phyloP scores from a whole-genome alignment of 352 stramenopile species.

The Globisporangium irregulare region DNA sequence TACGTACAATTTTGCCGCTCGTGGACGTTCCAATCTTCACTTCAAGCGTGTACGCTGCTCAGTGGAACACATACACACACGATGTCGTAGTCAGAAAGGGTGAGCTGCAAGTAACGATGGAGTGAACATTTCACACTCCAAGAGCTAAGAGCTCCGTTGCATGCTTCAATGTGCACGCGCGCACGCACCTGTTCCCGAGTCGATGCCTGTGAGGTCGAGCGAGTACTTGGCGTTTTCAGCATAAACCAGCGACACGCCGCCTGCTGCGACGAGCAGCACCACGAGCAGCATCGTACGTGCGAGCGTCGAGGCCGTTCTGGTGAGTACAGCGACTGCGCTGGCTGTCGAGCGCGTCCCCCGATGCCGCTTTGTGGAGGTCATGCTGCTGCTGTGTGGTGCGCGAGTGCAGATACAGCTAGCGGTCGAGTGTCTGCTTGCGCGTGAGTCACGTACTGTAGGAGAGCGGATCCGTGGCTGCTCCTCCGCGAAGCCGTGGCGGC shows the following conservation, averaged over 20 bases:
- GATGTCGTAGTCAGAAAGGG: background rate
- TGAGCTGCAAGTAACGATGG: background rate
- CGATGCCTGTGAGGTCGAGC: conserved; percentile 32
- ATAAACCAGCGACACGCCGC: background rate
- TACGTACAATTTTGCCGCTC: conserved; percentile 18
- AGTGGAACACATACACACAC: conserved; percentile 2
- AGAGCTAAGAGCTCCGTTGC: background rate
- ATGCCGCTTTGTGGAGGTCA: background rate
- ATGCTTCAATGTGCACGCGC: background rate
- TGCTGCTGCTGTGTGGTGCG: background rate
- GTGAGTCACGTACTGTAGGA: background rate
- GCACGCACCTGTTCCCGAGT: conserved; percentile 27
- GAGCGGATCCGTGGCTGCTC: background rate
- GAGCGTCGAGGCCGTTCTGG: background rate
- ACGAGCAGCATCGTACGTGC: background rate
- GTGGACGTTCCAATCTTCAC: conserved; percentile 28
- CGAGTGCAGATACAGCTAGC: conserved; percentile 5
- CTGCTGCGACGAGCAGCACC: conserved; percentile 1
- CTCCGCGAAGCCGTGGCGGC: background rate
- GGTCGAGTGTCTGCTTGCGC: background rate
- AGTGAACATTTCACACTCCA: background rate
- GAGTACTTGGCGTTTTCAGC: conserved; percentile 34
- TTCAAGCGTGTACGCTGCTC: conserved; percentile 28
- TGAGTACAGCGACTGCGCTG: background rate
- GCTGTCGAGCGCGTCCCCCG: background rate